Base-by-base conservation (phyloP, 2,329 filamentous ascomycete species). In the Claviceps fusiformis region DNA sequence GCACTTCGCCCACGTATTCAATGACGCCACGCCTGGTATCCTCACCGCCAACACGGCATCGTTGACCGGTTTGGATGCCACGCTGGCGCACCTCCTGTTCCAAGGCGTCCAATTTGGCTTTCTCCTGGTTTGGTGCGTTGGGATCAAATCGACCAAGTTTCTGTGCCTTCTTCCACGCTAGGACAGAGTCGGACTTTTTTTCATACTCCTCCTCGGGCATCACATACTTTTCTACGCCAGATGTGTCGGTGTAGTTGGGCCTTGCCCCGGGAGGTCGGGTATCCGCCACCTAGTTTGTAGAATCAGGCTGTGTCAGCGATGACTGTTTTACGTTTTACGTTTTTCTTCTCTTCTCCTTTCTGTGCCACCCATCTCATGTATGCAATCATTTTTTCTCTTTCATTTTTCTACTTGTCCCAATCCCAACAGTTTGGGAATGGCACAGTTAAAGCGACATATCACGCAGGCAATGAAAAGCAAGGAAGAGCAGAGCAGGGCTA, bases 101-200 rank as follows among this genome's bases (percentile, higher is more conserved):
- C 46, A 85, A 78, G 44, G 84, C 83, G 17, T 80, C 77, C 56
- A 87, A 74, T 67, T 87, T 87, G 59, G 87, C 80, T 66, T 88
- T 77, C 67, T 90, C 85, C 27, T 86, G 80, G 57, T 77, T 81
- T 19, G 87, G 83, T 8, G 90, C 89, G 62, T 85, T 78, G 13
- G 93, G 93, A 67, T 97, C 89, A 71, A 98, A 98, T 41, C 93
- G 88, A 52, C 93, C 93, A n/a, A 97, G 81, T 68, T 95, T 91
- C 70, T 95, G 85, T n/a, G 83, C 75, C 73, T 88, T 92, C 73
- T 98, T 98, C 90, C 90, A 97, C 6, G 91, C 88, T 29, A 96
- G 80, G 15, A 98, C 93, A 3, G 87, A 92, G 71, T 96, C 89
- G 47, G 83, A 76, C 65, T 91, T 89, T 64, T 83, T 82, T 67